phyloP scores from a whole-genome alignment of 2,329 filamentous ascomycete genomes.

The Sporothrix humicola region DNA sequence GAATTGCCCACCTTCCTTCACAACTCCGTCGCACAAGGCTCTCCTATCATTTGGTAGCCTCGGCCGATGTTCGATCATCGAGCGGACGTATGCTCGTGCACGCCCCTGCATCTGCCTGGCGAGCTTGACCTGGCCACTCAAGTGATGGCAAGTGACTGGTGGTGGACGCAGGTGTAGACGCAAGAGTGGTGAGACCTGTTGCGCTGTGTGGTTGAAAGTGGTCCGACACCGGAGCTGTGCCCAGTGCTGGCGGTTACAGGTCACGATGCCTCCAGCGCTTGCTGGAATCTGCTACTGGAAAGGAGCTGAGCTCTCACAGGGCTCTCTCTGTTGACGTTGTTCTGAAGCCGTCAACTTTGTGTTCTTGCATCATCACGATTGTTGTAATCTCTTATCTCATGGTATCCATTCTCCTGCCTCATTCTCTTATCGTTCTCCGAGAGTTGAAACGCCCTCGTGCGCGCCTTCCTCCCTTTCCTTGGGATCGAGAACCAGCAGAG shows the following conservation, averaged over 20 bases:
- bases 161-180: not conserved
- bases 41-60: conserved; percentile 12
- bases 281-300: not conserved
- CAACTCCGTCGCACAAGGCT: not conserved
- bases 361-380: not conserved
- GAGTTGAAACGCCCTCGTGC: not conserved
- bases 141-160: not conserved
- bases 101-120: not conserved
- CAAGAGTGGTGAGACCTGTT: conserved; percentile 6
- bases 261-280: not conserved
- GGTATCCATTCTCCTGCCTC: not conserved
- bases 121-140: not conserved
- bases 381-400: not conserved
- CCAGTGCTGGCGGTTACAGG: not conserved
- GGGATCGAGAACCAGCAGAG: not conserved
- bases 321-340: no score
- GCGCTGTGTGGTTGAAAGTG: not conserved
- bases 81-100: conserved; percentile 17
- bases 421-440: conserved; percentile 6
- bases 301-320: no score
- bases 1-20: no score
- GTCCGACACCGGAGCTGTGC: conserved; percentile 32
- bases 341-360: no score
- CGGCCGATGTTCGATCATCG: conserved; percentile 22
- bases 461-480: not conserved